Evolutionary conservation across 78 protist genomes (phyloP).

Genomic region (Goniomonas avonlea): DNA sequence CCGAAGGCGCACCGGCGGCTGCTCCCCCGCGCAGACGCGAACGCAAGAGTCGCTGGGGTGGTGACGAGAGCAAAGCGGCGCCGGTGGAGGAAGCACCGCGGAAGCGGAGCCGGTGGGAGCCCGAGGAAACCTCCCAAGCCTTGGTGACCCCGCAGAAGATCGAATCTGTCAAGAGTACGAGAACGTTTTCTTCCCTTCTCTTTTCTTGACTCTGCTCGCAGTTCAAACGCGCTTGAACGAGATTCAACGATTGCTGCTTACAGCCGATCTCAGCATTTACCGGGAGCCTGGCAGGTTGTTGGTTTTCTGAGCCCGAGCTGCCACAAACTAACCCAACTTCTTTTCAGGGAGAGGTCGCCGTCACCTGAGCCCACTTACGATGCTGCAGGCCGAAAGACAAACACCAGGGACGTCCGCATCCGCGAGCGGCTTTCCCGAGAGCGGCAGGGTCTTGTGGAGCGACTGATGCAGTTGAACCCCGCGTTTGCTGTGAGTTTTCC

Average conservation of each 20-base stretch:
- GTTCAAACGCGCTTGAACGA: constrained; percentile 1
- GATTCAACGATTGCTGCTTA: background rate
- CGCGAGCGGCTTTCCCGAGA: constrained; percentile 50
- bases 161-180: background rate
- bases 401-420: constrained; percentile 69
- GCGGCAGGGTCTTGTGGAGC: constrained; percentile 41
- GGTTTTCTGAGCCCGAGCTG: background rate
- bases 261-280: background rate
- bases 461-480: constrained; percentile 32
- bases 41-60: background rate
- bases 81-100: background rate
- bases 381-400: constrained; percentile 64
- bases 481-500: background rate
- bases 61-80: background rate
- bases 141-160: too few relatives aligned
- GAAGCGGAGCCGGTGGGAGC: background rate
- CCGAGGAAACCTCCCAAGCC: too few relatives aligned
- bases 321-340: background rate
- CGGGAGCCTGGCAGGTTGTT: background rate
- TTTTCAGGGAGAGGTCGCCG: constrained; percentile 37
- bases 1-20: too few relatives aligned
- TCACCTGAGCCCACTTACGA: constrained; percentile 77
- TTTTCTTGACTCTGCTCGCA: background rate
- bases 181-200: background rate
- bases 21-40: too few relatives aligned